These are phyloP conservation scores for Yarrowia phangngaensis DNA, from an alignment of 805 yeast species.

Conservation along the genomic window DNA sequence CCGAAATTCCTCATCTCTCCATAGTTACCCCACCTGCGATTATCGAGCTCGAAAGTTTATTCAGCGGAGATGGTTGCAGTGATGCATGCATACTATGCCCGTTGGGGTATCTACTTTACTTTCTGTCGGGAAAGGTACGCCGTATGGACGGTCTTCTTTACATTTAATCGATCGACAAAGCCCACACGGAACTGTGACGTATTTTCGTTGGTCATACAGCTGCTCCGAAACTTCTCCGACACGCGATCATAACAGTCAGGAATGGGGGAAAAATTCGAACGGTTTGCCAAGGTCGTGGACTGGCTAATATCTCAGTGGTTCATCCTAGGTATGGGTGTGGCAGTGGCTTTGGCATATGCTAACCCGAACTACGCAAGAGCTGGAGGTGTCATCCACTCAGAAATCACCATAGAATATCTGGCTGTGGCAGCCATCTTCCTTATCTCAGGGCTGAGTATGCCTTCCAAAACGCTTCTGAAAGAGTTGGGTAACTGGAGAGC, in stretches of 20 bases:
- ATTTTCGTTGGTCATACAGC: no score
- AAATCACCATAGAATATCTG: conserved; percentile 76
- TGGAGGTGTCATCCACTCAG: conserved; percentile 70
- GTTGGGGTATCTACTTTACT: no score
- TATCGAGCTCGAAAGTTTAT: no score
- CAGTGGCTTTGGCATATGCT: conserved; percentile 69
- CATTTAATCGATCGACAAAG: no score
- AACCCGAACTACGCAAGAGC: conserved; percentile 81
- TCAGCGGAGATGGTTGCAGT: no score
- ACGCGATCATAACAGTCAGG: background rate
- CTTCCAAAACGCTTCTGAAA: conserved; percentile 55
- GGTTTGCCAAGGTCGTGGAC: background rate
- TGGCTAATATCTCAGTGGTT: conserved; percentile 58
- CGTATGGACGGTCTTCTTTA: no score
- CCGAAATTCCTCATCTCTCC: no score
- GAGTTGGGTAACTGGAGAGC: conserved; percentile 79
- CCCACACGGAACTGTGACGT: no score
- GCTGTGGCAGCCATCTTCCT: conserved; percentile 84
- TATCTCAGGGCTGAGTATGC: conserved; percentile 75
- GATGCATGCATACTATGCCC: no score
- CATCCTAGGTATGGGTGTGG: conserved; percentile 63
- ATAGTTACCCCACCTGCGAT: no score
- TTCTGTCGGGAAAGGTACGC: no score
- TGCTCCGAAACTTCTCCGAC: background rate
- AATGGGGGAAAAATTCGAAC: background rate